A percentile compares a stretch with the other conserved stretches of the same genome.
phyloP scores from a whole-genome alignment of 148 eudicot species.

The Chenopodium suecicum region DNA sequence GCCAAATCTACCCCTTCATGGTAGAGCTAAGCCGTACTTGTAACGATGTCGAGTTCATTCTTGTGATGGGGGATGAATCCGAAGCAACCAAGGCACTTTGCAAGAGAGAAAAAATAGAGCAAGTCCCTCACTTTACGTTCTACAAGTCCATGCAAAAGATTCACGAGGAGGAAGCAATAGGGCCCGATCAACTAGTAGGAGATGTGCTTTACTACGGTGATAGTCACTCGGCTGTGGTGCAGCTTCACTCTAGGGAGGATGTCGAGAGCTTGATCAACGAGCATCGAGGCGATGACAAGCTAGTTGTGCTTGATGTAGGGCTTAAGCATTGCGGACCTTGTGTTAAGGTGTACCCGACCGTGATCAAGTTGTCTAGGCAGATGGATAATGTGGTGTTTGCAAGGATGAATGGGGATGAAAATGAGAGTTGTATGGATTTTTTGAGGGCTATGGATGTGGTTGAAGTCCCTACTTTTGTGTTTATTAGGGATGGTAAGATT shows the following conservation, averaged over 20 bases:
- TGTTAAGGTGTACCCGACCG: slow-evolving; percentile 96
- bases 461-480: slow-evolving; percentile 93
- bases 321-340: slow-evolving; percentile 96
- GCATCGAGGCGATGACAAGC: slow-evolving; percentile 51
- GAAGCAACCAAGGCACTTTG: slow-evolving; percentile 53
- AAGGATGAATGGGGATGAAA: slow-evolving; percentile 95
- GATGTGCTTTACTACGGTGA: slow-evolving; percentile 93
- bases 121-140: slow-evolving; percentile 83
- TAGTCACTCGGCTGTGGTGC: slow-evolving; percentile 69
- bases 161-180: slow-evolving; percentile 85
- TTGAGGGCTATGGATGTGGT: slow-evolving; percentile 83
- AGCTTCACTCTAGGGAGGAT: slow-evolving; percentile 73
- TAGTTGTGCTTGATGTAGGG: slow-evolving; percentile 84
- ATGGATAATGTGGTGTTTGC: slow-evolving; percentile 90
- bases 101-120: slow-evolving; percentile 54
- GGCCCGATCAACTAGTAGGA: slow-evolving; percentile 64
- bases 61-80: slow-evolving; percentile 84
- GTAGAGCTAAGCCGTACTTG: slow-evolving; percentile 74
- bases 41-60: slow-evolving; percentile 75
- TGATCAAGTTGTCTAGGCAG: slow-evolving; percentile 73
- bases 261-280: slow-evolving; percentile 57
- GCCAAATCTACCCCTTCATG: slow-evolving; percentile 83
- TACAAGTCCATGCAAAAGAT: slow-evolving; percentile 83
- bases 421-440: slow-evolving; percentile 85
- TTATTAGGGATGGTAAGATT: slow-evolving; percentile 80